Base-by-base conservation (phyloP, 306 rosid genomes). In the Aeschynomene evenia region DNA sequence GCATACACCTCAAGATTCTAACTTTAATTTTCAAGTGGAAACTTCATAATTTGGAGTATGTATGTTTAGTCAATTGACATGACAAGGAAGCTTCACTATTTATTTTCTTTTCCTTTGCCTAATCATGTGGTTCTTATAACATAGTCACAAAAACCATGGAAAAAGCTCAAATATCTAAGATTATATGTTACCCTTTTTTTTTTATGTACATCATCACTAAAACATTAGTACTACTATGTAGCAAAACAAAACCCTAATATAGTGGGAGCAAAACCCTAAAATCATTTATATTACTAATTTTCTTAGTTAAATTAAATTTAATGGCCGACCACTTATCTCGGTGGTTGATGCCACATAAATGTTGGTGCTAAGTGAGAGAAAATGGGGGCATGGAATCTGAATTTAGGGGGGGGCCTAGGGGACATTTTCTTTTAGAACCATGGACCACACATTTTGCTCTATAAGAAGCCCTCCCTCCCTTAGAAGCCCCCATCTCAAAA, bases 311-410 rank as follows among this genome's bases (percentile, higher is more conserved):
- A 50, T 50, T 74, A 72, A 82, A 85, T 87, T 3, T 6, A 40
- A 12, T 40, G 94, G 94, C 91, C 85, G 94, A 87, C 96, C 85
- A 84, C 54, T 71, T 80, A 71, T 85, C 87, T 81, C 26, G 91
- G 89, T 79, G 10, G 88, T 82, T 85, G 96, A 84, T 77, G 45
- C 84, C 72, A 77, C 87, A 80, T 87, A 84, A 87, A 85, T 90
- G 74, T 79, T 80, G 77, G 77, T 65, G 76, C 70, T 64, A 48
- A 63, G 72, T 34, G 75, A 73, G 52, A 64, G 70, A 74, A 60
- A 69, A 40, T 54, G 11, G 77, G 81, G 34, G 81, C 78, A 59
- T 79, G 88, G 85, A 84, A 80, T 80, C 83, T 34, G 52, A 51
- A 76, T 23, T 66, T n/a, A n/a, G n/a, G n/a, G 52, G 79, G 81